phyloP scores from a whole-genome alignment of 2,329 filamentous ascomycete genomes.

The Alternaria gaisen region DNA sequence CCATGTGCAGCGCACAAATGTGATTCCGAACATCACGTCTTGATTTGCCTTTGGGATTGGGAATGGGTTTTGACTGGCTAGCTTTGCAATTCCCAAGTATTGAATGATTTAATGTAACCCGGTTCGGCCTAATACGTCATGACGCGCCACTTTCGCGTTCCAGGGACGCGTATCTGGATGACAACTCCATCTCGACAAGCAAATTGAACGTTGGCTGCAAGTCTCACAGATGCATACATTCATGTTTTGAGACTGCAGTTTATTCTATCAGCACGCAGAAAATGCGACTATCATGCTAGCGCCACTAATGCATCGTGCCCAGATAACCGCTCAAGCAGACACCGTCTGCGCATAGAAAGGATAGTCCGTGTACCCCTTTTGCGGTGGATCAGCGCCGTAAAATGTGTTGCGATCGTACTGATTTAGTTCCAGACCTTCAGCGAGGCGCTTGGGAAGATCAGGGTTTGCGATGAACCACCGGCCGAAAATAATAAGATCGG shows the following conservation, averaged over 20 bases:
- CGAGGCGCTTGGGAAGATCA: conserved; percentile 55
- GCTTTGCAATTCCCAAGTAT: not conserved
- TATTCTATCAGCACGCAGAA: not conserved
- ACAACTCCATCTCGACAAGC: not conserved
- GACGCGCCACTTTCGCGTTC: not conserved
- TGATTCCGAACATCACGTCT: not conserved
- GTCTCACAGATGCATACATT: not conserved
- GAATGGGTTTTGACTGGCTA: not conserved
- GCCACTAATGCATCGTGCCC: conserved; percentile 20
- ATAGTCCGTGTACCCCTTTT: conserved; percentile 55
- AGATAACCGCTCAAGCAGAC: conserved; percentile 25
- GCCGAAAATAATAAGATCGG: conserved; percentile 56
- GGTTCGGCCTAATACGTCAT: not conserved
- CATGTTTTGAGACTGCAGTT: not conserved
- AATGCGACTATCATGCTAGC: conserved; percentile 3
- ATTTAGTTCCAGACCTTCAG: conserved; percentile 51
- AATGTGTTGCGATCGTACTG: conserved; percentile 57
- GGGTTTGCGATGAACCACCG: conserved; percentile 59
- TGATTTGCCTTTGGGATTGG: not conserved
- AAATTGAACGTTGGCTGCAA: not conserved
- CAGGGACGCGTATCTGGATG: not conserved
- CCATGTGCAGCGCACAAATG: not conserved
- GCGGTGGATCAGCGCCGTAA: conserved; percentile 51
- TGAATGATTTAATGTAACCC: not conserved
- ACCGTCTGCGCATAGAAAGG: conserved; percentile 40